Conservation (phyloP, 768 basidiomycete species). For the Xerocomellus chrysenteron region DNA sequence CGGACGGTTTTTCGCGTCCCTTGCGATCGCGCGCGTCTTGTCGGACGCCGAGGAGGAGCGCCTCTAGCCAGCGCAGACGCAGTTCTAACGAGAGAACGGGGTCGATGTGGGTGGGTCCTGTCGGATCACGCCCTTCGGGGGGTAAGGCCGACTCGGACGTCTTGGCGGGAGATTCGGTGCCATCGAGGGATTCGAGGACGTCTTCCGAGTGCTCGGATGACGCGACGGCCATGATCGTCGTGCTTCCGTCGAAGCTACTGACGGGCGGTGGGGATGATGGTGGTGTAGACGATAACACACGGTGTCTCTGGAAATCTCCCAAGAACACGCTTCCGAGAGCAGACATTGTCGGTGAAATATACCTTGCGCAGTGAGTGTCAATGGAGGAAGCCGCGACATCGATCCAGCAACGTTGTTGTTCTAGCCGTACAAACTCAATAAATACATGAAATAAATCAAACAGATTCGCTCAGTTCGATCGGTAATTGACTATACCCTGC, state of each 20-base stretch:
- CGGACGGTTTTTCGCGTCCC: constrained; percentile 31
- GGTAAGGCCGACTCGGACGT: not conserved
- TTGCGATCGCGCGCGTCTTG: constrained; percentile 45
- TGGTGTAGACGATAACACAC: constrained; percentile 58
- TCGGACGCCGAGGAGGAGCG: constrained; percentile 65
- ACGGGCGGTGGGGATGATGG: constrained; percentile 43
- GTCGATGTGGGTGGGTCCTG: constrained; percentile 41
- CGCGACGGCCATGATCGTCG: constrained; percentile 17
- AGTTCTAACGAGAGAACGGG: constrained; percentile 71
- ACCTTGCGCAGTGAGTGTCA: too few species aligned
- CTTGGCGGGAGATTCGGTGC: constrained; percentile 20
- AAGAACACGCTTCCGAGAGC: constrained; percentile 77
- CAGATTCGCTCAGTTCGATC: constrained; percentile 55
- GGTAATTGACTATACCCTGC: constrained; percentile 71
- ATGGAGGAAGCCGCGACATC: too few species aligned
- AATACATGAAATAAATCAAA: constrained; percentile 10
- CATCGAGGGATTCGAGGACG: constrained; percentile 22
- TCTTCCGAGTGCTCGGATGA: constrained; percentile 16
- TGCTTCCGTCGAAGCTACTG: not conserved
- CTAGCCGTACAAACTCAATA: not conserved
- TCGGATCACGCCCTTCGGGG: constrained; percentile 6
- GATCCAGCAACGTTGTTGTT: too few species aligned
- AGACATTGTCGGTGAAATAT: constrained; percentile 33
- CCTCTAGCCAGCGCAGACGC: constrained; percentile 77
- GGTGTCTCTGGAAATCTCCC: constrained; percentile 70